These are phyloP conservation scores for Pholiota molesta DNA, from an alignment of 768 basidiomycete genomes.

Conservation along the genomic window DNA sequence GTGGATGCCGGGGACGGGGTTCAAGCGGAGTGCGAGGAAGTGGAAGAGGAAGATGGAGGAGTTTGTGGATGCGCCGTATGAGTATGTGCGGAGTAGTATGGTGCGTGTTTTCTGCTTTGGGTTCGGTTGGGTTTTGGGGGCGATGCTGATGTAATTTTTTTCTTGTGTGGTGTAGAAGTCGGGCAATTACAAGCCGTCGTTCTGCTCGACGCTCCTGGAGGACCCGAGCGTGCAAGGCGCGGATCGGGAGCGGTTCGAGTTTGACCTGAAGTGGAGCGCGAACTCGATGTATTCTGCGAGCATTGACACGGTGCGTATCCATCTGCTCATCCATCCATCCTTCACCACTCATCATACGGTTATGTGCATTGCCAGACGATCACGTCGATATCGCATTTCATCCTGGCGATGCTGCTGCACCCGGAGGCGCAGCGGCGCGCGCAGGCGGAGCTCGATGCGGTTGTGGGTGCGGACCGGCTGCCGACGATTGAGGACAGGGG, in stretches of 20 bases:
- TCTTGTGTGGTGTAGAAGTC: conserved; percentile 37
- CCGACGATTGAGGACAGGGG: conserved; percentile 61
- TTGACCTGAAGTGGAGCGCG: conserved; percentile 80
- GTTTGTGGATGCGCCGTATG: conserved; percentile 66
- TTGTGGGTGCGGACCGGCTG: conserved; percentile 57
- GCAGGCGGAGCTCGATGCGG: conserved; percentile 66
- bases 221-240: conserved; percentile 38
- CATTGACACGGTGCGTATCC: conserved; percentile 57
- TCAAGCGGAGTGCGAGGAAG: conserved; percentile 56
- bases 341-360: too few relatives aligned
- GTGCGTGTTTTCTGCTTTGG: conserved; percentile 32
- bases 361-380: conserved; percentile 50
- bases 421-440: conserved; percentile 61
- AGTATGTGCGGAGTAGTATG: conserved; percentile 57
- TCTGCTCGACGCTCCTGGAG: conserved; percentile 59
- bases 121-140: neutral
- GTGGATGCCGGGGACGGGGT: conserved; percentile 72
- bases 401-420: conserved; percentile 67
- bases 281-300: conserved; percentile 80
- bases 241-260: conserved; percentile 48
- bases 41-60: conserved; percentile 71
- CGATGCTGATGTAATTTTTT: conserved; percentile 9
- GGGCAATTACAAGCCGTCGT: conserved; percentile 41
- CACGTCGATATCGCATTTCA: conserved; percentile 51
- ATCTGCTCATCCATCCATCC: too few relatives aligned